Conservation (phyloP, 805 yeast genomes). For the Lachancea meyersii region DNA sequence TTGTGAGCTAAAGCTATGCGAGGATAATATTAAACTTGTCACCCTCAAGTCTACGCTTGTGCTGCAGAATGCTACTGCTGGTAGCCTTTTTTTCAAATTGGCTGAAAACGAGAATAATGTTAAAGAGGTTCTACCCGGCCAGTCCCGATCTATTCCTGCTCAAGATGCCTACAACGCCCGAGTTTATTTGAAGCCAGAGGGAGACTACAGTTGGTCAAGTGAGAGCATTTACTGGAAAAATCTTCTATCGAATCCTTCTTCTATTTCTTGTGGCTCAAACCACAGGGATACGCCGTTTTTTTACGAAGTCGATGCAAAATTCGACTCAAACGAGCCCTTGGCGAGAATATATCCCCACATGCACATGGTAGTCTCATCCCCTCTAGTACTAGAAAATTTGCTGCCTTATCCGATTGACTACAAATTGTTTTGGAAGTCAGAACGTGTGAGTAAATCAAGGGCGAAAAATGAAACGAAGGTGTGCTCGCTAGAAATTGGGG, state of each 20-base stretch:
- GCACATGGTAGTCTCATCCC: slow-evolving; percentile 72
- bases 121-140: slow-evolving; percentile 48
- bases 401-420: slow-evolving; percentile 77
- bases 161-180: slow-evolving; percentile 53
- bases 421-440: slow-evolving; percentile 61
- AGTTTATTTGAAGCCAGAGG: slow-evolving; percentile 58
- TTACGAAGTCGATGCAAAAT: slow-evolving; percentile 67
- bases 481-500: slow-evolving; percentile 50
- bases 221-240: slow-evolving; percentile 60
- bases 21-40: slow-evolving; percentile 73
- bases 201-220: slow-evolving; percentile 62
- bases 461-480: slow-evolving; percentile 32
- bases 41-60: slow-evolving; percentile 70
- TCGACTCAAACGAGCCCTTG: slow-evolving; percentile 60
- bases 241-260: slow-evolving; percentile 42
- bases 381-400: slow-evolving; percentile 76
- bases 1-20: slow-evolving; percentile 62
- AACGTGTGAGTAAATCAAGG: slow-evolving; percentile 58
- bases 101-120: slow-evolving; percentile 32
- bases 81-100: slow-evolving; percentile 43
- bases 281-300: slow-evolving; percentile 46
- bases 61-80: slow-evolving; percentile 60
- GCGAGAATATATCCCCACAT: slow-evolving; percentile 78
- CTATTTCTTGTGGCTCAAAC: slow-evolving; percentile 54
- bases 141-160: slow-evolving; percentile 65